Conservation (phyloP, 2,329 filamentous ascomycete genomes). For the Plenodomus lindquistii region DNA sequence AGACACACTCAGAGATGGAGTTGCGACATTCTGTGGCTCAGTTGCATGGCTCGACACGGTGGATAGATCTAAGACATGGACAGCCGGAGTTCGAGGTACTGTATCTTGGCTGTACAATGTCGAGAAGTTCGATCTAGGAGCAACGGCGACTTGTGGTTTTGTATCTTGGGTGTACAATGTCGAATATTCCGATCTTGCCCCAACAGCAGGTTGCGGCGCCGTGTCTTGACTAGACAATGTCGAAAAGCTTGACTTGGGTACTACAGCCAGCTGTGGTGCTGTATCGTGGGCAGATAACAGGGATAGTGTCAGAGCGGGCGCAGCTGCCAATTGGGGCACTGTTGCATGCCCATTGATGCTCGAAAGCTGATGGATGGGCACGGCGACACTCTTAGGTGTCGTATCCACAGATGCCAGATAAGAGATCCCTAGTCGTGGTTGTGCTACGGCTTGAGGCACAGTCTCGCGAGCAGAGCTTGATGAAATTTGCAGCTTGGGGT, state of each 20-base stretch:
- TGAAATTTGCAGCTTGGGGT: conserved; percentile 25
- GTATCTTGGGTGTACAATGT: conserved; percentile 28
- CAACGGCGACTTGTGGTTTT: conserved; percentile 17
- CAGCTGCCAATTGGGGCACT: conserved; percentile 18
- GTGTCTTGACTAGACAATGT: conserved; percentile 27
- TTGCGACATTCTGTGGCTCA: conserved; percentile 21
- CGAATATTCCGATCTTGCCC: conserved; percentile 11
- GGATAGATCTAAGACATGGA: conserved; percentile 22
- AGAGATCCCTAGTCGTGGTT: conserved; percentile 25
- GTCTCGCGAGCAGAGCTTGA: conserved; percentile 35
- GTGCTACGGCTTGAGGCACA: conserved; percentile 19
- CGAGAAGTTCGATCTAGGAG: conserved; percentile 22
- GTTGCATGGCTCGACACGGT: conserved; percentile 29
- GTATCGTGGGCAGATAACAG: conserved; percentile 27
- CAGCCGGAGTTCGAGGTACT: conserved; percentile 4
- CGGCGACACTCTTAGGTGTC: conserved; percentile 17
- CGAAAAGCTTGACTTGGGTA: conserved; percentile 21
- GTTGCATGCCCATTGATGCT: conserved; percentile 33
- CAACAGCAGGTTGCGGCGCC: neutral
- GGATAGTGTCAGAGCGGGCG: conserved; percentile 21
- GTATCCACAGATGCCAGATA: conserved; percentile 27
- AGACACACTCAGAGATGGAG: conserved; percentile 23
- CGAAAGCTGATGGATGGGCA: conserved; percentile 28
- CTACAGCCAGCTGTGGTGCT: conserved; percentile 17
- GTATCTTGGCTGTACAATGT: conserved; percentile 28